Base-by-base conservation (phyloP, 345 rosid genomes). In the Adansonia digitata region DNA sequence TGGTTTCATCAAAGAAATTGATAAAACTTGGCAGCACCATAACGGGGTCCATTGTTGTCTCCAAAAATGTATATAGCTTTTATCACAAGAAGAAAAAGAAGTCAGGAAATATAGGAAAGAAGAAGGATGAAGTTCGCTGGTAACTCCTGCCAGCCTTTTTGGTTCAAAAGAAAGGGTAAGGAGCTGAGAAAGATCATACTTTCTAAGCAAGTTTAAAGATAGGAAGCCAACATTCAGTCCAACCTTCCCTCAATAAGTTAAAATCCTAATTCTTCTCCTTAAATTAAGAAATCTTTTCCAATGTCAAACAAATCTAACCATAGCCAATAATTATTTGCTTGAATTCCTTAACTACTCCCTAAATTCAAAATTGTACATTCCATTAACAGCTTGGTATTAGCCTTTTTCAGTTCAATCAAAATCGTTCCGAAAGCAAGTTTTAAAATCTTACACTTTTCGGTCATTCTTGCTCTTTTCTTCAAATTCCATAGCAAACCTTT, bases 1-100 rank as follows among this genome's bases (percentile, higher is more conserved):
- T 81, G 31, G 86, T 91, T 67, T 89, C 81, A 45, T 78, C 55
- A 72, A 94, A 94, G 85, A 90, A 90, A 37, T 82, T 39, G 68
- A 92, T 84, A 77, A 94, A 91, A 83, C 81, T 83, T 45, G 98
- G 98, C 79, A 94, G 79, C 80, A 92, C 74, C 46, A 85, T 85
- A 12, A 90, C 57, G 63, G 88, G 83, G 59, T 81, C 92, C 83
- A 92, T 55, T 75, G 85, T 77, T 37, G 97, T 91, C 95, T 91
- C 98, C 66, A 92, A 81, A 83, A 92, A 91, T 7, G 98, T 89
- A 84, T 92, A 94, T 0, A 91, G 77, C 98, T 90, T 77, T 66
- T 75, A 66, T 24, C 39, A n/a, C n/a, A n/a, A 27, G 35, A 11
- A 75, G 59, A 56, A 71, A 43, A 5, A 56, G 43, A 68, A 40